Base-by-base conservation (phyloP, 2,329 filamentous ascomycete genomes). In the Aspergillus proliferans region DNA sequence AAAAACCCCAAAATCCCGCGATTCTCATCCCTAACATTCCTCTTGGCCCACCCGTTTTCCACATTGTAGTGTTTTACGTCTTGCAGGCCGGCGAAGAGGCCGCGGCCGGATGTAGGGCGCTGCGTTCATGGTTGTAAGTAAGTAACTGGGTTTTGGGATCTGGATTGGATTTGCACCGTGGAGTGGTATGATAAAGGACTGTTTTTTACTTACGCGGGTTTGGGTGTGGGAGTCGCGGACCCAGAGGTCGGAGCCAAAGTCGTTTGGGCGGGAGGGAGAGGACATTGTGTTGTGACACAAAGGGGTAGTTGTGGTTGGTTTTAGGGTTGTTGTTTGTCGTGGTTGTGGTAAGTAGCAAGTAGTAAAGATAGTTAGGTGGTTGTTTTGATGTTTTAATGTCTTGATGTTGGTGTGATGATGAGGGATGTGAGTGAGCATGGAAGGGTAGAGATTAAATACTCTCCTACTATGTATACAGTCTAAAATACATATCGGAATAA, bases 61-160 rank as follows among this genome's bases (percentile, higher is more conserved):
- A 70, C 67, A 9, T 68, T 69, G 46, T 70, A 70, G 50, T 62
- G 59, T 50, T 70, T 70, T 10, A 58, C 56, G 33, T 70, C 67
- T 47, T 70, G 67, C 2, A 70, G 57, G 4, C 67, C 67, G 30
- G 67, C 66, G 47, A 70, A 70, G 42, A 70, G 62, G 26, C 67
- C 67, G 14, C 67, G 61, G 43, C 67, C 67, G 4, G 58, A 57
- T 6, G 66, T 69, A 38, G 64, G 47, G 39, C 60, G 64, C 60
- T 69, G 42, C 33, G 18, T 1, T 39, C n/a, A 9, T 19, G 6
- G 22, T 22, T 22, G 22, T 22, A 22, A 22, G 22, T 6, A 22
- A 22, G 1, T 22, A 4, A 22, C 22, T 22, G 22, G 22, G 6
- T 3, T 22, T 22, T 6, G 15, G 1, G 15, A 15, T 15, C 15